Evolutionary conservation across 148 eudicot species (phyloP).

Genomic region (Nyssa sinensis): DNA sequence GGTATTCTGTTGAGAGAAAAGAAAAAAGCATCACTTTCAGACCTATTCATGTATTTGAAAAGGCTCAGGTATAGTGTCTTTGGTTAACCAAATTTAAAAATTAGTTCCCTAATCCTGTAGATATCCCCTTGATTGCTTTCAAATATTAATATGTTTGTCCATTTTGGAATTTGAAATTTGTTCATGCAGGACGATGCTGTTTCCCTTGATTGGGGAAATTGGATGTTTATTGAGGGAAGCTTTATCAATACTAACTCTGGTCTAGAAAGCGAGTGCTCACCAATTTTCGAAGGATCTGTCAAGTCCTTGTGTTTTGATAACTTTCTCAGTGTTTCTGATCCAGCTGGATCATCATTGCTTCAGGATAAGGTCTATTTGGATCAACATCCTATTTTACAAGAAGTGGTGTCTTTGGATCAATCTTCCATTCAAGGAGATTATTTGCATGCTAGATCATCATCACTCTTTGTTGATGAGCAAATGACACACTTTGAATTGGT

Average conservation of each 20-base stretch:
- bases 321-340: constrained; percentile 24
- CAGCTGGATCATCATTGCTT: constrained; percentile 21
- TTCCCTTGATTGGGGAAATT: constrained; percentile 68
- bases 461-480: constrained; percentile 34
- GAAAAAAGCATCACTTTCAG: constrained; percentile 38
- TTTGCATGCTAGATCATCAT: constrained; percentile 14
- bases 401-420: background rate
- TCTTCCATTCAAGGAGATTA: background rate
- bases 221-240: constrained; percentile 52
- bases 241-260: constrained; percentile 23
- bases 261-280: constrained; percentile 23
- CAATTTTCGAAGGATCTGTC: constrained; percentile 32
- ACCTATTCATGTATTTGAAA: constrained; percentile 87
- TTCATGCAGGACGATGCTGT: constrained; percentile 47
- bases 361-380: constrained; percentile 30
- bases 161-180: constrained; percentile 18
- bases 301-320: constrained; percentile 45
- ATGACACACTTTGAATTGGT: constrained; percentile 26
- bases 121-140: background rate
- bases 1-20: constrained; percentile 35
- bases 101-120: background rate
- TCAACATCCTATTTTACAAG: constrained; percentile 2
- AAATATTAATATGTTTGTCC: background rate
- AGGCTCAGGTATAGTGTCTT: constrained; percentile 48
- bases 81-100: background rate